Evolutionary conservation across 176 grass and related monocot species (phyloP), one percentile per base, ranked within the genome.

Genomic region (Bothriochloa decipiens): DNA sequence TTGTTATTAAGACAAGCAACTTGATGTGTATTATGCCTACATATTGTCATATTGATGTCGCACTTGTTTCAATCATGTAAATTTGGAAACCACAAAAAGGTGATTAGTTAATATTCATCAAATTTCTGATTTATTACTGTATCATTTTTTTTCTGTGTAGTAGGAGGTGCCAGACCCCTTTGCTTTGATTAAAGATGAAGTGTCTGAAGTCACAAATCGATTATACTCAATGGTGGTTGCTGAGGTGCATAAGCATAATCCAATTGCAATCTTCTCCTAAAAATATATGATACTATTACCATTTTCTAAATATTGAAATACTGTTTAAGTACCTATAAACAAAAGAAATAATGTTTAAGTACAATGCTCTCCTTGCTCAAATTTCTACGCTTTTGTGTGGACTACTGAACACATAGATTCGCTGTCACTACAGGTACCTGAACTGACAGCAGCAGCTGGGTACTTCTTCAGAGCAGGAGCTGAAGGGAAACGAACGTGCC

Each of bases 401-500:
- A 12, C 17, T 53, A 53, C 3, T 53, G 2, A 6, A 7, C n/a
- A 0, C 45, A 25, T 69, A 36, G 1, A 81, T 68, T 5, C 20
- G 17, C 40, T 65, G 67, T 84, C 3, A 13, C 75, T 85, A 27
- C 75, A 93, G 91, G 75, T 90, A 18, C 91, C 91, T 26, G 84
- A 93, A 65, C 47, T 93, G 52, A 85, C 85, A 47, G 77, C 83
- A 68, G 88, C 88, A 83, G 88, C 91, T 88, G 88, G 89, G 71
- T 93, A 93, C 65, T 93, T 90, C 45, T 93, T 93, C 83, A 86
- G 87, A 88, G 64, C 68, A 62, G 91, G 91, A 83, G 83, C 50
- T 72, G 88, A 93, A 86, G 91, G 91, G 43, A 93, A 90, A 88
- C 83, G 86, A 90, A 88, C 89, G 13, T 85, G 91, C 15, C 88